Evolutionary conservation across 345 rosid species (phyloP), one percentile per base, ranked within the genome.

Genomic region (Linum usitatissimum): DNA sequence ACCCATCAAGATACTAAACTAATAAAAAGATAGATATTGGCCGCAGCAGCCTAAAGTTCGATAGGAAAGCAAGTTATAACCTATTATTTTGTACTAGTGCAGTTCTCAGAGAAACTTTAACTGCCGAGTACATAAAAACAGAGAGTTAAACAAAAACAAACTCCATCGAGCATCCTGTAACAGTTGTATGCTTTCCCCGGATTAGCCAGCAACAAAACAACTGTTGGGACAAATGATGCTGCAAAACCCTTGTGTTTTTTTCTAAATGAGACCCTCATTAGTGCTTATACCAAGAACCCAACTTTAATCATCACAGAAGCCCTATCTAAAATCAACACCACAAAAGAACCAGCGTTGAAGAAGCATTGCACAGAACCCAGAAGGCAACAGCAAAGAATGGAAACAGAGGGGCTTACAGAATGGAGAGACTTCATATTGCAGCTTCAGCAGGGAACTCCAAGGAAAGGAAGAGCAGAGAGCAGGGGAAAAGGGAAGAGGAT

Each of bases 361-460:
- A 8, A 55, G 55, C 13, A 64, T 10, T 19, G 49, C 9, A 57
- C 30, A 18, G 30, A 53, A 3, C 17, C 20, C 13, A 12, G 17
- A 30, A 36, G 31, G 34, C 30, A 19, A 23, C 3, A 23, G 19
- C n/a, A 60, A 23, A 55, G 48, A 28, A 14, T 14, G 2, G 17
- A 49, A 57, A 54, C 18, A 0, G 30, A 18, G 19, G 59, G 62
- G 48, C 79, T 76, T 74, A 81, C 82, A 64, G 30, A 71, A 40
- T 42, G 62, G 57, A 70, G 54, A 56, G 69, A 8, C 77, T 76
- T 81, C 80, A 81, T 81, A 17, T 58, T 66, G 66, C 55, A 54
- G 31, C 2, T 51, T 23, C 13, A 53, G 51, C 57, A 28, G 45
- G 31, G 21, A 42, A 49, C 15, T 49, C 18, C 38, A 59, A 55